Evolutionary conservation across 23 red algal genomes (phyloP).

Genomic region (Gracilaria vermiculophylla): DNA sequence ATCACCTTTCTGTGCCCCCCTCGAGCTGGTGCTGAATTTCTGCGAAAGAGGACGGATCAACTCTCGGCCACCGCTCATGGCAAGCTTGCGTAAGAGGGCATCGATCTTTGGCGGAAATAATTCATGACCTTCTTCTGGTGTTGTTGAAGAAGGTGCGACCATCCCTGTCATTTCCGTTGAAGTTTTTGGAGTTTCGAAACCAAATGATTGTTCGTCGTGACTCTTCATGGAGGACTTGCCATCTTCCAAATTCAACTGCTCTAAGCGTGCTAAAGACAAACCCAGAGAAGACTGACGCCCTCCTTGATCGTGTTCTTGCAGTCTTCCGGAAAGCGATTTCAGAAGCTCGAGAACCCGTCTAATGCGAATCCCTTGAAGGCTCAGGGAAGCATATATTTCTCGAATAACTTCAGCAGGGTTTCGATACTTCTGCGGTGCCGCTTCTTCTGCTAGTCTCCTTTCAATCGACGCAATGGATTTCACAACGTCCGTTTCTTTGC

Average conservation of each 20-base stretch:
- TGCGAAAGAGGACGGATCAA: background rate
- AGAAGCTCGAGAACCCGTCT: slow-evolving; percentile 37
- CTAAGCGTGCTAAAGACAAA: slow-evolving; percentile 58
- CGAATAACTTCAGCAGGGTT: slow-evolving; percentile 8
- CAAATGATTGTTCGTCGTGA: background rate
- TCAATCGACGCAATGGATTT: slow-evolving; percentile 26
- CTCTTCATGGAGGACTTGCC: background rate
- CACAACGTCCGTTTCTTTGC: slow-evolving; percentile 15
- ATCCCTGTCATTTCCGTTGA: background rate
- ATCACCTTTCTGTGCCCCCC: background rate
- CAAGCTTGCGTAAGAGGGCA: slow-evolving; percentile 31
- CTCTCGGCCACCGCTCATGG: slow-evolving; percentile 55
- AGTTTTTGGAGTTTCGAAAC: background rate
- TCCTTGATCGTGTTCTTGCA: slow-evolving; percentile 30
- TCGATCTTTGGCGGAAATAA: slow-evolving; percentile 11
- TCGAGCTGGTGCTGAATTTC: background rate
- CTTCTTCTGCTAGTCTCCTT: slow-evolving; percentile 6
- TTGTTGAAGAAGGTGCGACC: background rate
- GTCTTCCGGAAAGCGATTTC: slow-evolving; percentile 11
- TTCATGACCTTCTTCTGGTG: background rate
- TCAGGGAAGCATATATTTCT: slow-evolving; percentile 50
- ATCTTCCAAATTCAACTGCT: slow-evolving; percentile 33
- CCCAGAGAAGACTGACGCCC: slow-evolving; percentile 29
- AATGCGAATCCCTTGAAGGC: slow-evolving; percentile 55
- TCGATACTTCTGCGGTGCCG: background rate